These are phyloP conservation scores for Pseudognaphalium luteoalbum DNA, from an alignment of 129 eudicot species.

Conservation along the genomic window DNA sequence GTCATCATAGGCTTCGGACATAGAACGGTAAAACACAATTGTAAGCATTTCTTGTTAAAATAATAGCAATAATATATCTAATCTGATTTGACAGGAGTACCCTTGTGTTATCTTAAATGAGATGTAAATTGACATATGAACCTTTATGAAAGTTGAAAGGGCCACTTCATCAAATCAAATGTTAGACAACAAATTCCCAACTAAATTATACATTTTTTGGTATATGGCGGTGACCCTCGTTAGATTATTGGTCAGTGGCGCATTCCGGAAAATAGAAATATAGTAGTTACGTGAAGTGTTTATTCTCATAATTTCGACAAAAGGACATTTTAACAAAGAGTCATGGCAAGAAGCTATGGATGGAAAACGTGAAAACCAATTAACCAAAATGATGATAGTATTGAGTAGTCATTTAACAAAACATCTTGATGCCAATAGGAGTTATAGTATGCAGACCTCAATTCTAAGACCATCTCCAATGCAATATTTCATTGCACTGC, in stretches of 20 bases:
- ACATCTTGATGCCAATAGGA: too few relatives aligned
- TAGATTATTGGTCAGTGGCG: constrained; percentile 1
- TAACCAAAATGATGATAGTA: neutral
- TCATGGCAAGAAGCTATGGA: neutral
- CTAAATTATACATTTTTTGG: constrained; percentile 17
- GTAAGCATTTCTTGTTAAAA: neutral
- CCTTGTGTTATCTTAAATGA: neutral
- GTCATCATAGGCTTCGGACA: too few relatives aligned
- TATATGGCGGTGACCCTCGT: neutral
- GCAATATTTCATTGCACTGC: too few relatives aligned
- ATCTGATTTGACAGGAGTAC: neutral
- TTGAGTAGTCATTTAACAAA: too few relatives aligned
- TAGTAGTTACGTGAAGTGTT: neutral
- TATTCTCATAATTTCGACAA: neutral
- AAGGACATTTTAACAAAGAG: neutral
- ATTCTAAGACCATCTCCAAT: too few relatives aligned
- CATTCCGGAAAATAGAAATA: neutral
- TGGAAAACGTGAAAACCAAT: neutral
- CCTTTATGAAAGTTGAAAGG: constrained; percentile 18
- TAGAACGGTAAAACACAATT: neutral
- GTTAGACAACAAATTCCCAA: constrained; percentile 26
- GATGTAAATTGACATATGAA: constrained; percentile 16
- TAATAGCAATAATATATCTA: neutral
- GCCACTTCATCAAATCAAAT: constrained; percentile 33
- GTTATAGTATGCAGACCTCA: too few relatives aligned